Base-by-base conservation (phyloP, 257 asterid genomes). In the Prunella vulgaris region DNA sequence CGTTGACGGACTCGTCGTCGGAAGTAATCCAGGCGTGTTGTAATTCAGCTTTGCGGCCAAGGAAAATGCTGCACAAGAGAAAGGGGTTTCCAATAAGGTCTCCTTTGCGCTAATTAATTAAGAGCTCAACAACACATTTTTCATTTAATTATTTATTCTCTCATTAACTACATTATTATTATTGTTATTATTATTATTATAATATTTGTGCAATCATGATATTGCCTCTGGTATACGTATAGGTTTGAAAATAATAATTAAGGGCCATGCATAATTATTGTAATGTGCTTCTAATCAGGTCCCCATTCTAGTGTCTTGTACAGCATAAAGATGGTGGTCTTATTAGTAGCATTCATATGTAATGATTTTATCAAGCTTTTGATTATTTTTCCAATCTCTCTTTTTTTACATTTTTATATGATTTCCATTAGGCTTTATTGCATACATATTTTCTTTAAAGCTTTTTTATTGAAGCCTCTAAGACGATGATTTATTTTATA, bases 11-110 rank as follows among this genome's bases (percentile, higher is more conserved):
- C 33, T 80, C 87, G 0, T 80, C 80, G 1, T 80, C 85, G 0
- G 90, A 83, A 73, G 86, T 78, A 53, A 80, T 79, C 64, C 88
- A 85, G 70, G 62, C 78, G 1, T 79, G 83, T 86, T 62, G 74
- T 58, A 72, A 73, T 48, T 68, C 82, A 44, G 35, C 66, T n/a
- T 61, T 84, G 27, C 81, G 73, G 76, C 88, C 85, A 2, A 85
- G 70, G 74, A 85, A 74, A 78, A 66, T 37, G 52, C 33, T 79
- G 79, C 84, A 64, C 74, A 86, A 87, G 78, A 86, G 93, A 76
- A 86, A 86, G 82, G 78, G 93, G 52, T 61, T 75, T 1, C 96
- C 93, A 25, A 76, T 74, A 7, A 85, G 96, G 77, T 83, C 96
- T 73, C 93, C 96, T 2, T 46, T 86, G 25, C 68, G 48, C n/a